phyloP scores from a whole-genome alignment of 768 basidiomycete species.

The Naganishia antarctica region DNA sequence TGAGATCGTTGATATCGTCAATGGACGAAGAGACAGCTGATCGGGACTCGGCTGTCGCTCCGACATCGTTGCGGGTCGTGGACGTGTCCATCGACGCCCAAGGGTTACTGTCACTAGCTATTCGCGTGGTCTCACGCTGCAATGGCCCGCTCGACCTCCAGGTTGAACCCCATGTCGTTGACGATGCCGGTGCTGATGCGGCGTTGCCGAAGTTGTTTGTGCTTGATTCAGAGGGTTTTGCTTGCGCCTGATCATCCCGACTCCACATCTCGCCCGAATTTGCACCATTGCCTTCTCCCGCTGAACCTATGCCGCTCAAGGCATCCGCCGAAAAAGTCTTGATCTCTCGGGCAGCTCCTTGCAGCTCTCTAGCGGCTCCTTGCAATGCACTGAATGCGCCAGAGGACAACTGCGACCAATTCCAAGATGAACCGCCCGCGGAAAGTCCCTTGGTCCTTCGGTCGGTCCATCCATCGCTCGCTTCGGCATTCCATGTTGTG shows the following conservation, averaged over 20 bases:
- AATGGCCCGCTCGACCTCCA: neutral
- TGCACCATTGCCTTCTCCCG: neutral
- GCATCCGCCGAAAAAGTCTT: conserved; percentile 40
- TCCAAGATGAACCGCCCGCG: conserved; percentile 32
- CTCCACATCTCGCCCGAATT: neutral
- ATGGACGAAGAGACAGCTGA: neutral
- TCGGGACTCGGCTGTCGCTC: neutral
- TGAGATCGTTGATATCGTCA: conserved; percentile 16
- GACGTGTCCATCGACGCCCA: neutral
- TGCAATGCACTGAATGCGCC: conserved; percentile 41
- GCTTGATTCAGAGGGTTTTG: neutral
- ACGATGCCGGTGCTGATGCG: neutral
- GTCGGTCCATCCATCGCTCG: neutral
- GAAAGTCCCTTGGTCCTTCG: conserved; percentile 2
- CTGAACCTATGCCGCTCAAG: conserved; percentile 25
- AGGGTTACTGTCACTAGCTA: neutral
- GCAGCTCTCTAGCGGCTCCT: conserved; percentile 39
- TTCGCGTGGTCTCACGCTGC: neutral
- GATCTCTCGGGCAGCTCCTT: conserved; percentile 43
- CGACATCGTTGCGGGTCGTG: neutral
- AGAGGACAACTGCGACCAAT: conserved; percentile 44
- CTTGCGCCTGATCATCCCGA: conserved; percentile 4
- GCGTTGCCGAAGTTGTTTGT: neutral
- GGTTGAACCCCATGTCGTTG: neutral
- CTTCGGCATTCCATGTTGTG: neutral